Percentiles rank a stretch among this genome's conserved stretches.
Evolutionary conservation across 2,329 filamentous ascomycete species (phyloP).

Genomic region (Epichloe brachyelytri): DNA sequence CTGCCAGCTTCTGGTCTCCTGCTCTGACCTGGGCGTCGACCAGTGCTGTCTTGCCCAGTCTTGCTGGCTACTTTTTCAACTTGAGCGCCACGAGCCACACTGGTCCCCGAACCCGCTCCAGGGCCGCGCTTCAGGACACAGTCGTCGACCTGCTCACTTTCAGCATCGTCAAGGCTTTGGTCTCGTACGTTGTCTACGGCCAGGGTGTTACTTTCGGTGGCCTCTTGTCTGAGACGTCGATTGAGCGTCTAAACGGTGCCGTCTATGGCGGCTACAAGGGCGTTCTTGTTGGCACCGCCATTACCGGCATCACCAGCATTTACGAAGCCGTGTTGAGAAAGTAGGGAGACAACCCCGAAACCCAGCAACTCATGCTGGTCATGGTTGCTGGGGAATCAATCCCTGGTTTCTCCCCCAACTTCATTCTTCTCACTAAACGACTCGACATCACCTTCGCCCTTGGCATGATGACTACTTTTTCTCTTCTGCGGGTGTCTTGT

Average conservation of each 20-base stretch:
- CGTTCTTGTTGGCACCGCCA: constrained; percentile 52
- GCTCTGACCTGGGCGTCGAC: constrained; percentile 65
- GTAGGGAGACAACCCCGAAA: constrained; percentile 20
- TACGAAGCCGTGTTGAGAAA: constrained; percentile 70
- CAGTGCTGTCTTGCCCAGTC: constrained; percentile 53
- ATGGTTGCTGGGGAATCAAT: not conserved
- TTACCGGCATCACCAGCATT: constrained; percentile 56
- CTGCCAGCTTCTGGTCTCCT: constrained; percentile 71
- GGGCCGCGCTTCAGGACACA: constrained; percentile 33
- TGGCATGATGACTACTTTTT: not conserved
- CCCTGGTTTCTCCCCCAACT: not conserved
- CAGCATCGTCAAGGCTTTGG: constrained; percentile 74
- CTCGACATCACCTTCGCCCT: not conserved
- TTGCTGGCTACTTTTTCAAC: constrained; percentile 84
- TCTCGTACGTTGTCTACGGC: constrained; percentile 70
- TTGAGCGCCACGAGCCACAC: constrained; percentile 44
- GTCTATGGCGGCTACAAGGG: constrained; percentile 62
- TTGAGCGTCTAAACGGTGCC: constrained; percentile 49
- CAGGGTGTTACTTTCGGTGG: constrained; percentile 52
- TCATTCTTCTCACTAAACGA: not conserved
- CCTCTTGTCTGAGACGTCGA: constrained; percentile 44
- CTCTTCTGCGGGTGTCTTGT: not conserved
- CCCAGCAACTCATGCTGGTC: not conserved
- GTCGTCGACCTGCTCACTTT: constrained; percentile 77
- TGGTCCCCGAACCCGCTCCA: constrained; percentile 29